These are phyloP conservation scores for Wallemia hederae DNA, from an alignment of 1,284 basidiomycete species.

Conservation along the genomic window DNA sequence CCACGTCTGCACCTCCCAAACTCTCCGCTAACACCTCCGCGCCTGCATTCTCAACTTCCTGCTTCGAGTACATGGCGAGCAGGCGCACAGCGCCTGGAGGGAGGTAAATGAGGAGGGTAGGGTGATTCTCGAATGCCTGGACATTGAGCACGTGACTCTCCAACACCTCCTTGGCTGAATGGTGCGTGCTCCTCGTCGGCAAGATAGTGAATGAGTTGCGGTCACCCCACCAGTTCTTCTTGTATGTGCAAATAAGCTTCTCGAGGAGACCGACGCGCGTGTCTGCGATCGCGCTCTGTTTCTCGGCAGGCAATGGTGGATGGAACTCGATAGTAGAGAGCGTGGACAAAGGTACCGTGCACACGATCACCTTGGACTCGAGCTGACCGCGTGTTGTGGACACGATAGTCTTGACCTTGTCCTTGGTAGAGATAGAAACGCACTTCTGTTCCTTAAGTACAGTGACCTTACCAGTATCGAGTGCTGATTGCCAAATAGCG, in stretches of 20 bases:
- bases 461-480: not conserved
- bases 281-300: not conserved
- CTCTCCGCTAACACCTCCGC: not conserved
- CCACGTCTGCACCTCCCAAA: not conserved
- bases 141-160: not conserved
- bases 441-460: not conserved
- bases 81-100: not conserved
- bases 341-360: not conserved
- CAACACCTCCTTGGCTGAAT: not conserved
- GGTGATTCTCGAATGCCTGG: not conserved
- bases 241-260: not conserved
- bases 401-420: not conserved
- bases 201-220: not conserved
- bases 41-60: not conserved
- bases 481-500: not conserved
- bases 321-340: not conserved
- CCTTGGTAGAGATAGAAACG: not conserved
- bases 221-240: not conserved
- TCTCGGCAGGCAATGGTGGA: not conserved
- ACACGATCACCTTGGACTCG: not conserved
- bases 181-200: not conserved
- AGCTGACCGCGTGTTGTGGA: not conserved
- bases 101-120: not conserved
- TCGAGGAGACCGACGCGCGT: not conserved
- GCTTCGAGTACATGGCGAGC: not conserved